Base-by-base conservation (phyloP, 176 grass and related monocot species). In the Musa troglodytarum region DNA sequence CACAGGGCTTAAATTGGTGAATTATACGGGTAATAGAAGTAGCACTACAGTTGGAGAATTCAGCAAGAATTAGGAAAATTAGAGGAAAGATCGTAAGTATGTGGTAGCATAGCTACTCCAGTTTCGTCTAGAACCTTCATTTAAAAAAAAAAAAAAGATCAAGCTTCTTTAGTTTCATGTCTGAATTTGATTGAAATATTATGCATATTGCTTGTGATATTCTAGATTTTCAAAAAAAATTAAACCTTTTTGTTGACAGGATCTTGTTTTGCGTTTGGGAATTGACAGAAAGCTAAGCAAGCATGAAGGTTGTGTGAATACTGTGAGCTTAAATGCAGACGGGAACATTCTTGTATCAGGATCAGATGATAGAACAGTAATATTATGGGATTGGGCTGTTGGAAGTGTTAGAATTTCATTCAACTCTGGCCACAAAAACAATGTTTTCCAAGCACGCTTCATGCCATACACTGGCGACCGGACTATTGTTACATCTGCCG, bases 391-490 rank as follows among this genome's bases (percentile, higher is more conserved):
- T 73, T 90, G 87, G 93, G 76, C 87, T n/a, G 67, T 55, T 20
- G 79, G 50, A 0, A 49, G 10, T 52, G 49, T 77, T 1, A 70
- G 76, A 21, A 57, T 59, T 8, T 68, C 82, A 1, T 72, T 90
- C 74, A 74, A 90, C 82, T 86, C 93, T 19, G 90, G 81, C 1
- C 90, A 92, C 56, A 63, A 11, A 53, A 26, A 78, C 26, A 92
- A 92, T 50, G 81, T 97, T 72, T 78, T 88, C 74, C 79, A 90
- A 25, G 90, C 90, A 1, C 85, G 74, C 73, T 97, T 97, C 83
- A 92, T 97, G 87, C 90, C 88, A 25, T 84, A 78, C 72, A 88
- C 80, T 0, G 72, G 74, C 69, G 90, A 92, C 22, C 62, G 69
- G 17, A 90, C 85, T 69, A 83, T 96, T 14, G 67, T 96, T 58